phyloP scores from a whole-genome alignment of 169 alveolate genomes.

The Plasmodium inui region DNA sequence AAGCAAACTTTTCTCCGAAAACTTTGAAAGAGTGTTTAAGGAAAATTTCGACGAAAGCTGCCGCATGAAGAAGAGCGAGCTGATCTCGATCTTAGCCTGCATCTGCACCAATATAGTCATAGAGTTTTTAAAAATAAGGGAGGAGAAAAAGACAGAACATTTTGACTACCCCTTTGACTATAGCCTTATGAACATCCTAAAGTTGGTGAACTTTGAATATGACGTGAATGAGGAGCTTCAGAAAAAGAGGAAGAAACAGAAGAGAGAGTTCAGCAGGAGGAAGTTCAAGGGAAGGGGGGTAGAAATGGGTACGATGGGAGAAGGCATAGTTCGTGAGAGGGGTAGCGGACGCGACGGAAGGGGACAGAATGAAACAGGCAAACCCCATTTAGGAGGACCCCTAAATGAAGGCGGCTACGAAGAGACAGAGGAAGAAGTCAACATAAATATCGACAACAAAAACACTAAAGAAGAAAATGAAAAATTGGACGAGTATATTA shows the following conservation, averaged over 20 bases:
- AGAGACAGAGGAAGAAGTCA: conserved; percentile 14
- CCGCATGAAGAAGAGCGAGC: conserved; percentile 38
- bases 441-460: conserved; percentile 50
- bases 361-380: background rate
- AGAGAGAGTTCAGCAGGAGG: conserved; percentile 1
- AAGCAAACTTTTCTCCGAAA: background rate
- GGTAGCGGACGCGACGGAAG: background rate
- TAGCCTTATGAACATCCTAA: conserved; percentile 56
- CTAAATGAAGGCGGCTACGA: background rate
- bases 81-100: conserved; percentile 60
- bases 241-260: conserved; percentile 23
- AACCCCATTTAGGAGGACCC: background rate
- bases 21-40: conserved; percentile 41
- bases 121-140: conserved; percentile 47
- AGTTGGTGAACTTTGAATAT: conserved; percentile 65
- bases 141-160: conserved; percentile 47
- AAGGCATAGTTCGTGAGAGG: background rate
- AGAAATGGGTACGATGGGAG: background rate
- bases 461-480: conserved; percentile 67
- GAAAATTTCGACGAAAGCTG: conserved; percentile 55
- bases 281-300: background rate
- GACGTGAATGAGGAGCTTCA: conserved; percentile 62
- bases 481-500: conserved; percentile 28
- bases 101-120: conserved; percentile 70
- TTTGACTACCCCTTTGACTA: conserved; percentile 57